These are phyloP conservation scores for Trichothecium roseum DNA, from an alignment of 2,329 filamentous ascomycete genomes.

Conservation along the genomic window DNA sequence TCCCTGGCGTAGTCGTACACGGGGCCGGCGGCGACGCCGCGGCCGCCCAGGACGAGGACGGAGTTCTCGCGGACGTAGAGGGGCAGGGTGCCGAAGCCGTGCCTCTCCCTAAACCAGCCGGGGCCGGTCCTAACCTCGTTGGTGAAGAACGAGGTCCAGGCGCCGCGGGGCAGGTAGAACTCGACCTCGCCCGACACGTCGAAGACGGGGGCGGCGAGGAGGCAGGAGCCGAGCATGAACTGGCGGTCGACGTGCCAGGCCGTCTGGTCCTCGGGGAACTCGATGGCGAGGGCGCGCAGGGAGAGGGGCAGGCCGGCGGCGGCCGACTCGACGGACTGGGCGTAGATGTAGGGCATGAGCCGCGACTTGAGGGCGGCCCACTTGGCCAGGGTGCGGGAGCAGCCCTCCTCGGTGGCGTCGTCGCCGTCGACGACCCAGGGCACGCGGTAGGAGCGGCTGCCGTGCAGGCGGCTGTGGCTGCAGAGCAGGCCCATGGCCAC, in stretches of 20 bases:
- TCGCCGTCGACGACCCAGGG: slow-evolving; percentile 63
- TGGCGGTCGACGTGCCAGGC: slow-evolving; percentile 58
- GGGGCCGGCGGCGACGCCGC: slow-evolving; percentile 24
- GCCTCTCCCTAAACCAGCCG: slow-evolving; percentile 49
- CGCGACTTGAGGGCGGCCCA: slow-evolving; percentile 40
- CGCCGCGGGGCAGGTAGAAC: slow-evolving; percentile 49
- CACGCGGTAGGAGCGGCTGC: slow-evolving; percentile 61
- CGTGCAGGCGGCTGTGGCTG: slow-evolving; percentile 60
- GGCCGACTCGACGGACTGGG: slow-evolving; percentile 29
- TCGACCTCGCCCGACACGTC: slow-evolving; percentile 51
- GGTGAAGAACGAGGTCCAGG: slow-evolving; percentile 38
- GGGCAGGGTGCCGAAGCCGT: slow-evolving; percentile 47
- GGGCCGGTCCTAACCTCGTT: slow-evolving; percentile 38
- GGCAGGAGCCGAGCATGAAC: slow-evolving; percentile 59
- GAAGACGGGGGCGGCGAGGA: slow-evolving; percentile 57
- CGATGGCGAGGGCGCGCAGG: slow-evolving; percentile 55
- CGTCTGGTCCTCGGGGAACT: slow-evolving; percentile 62
- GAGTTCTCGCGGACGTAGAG: slow-evolving; percentile 47
- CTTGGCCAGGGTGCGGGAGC: slow-evolving; percentile 34
- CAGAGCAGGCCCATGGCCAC: slow-evolving; percentile 66
- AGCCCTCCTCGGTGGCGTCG: slow-evolving; percentile 43
- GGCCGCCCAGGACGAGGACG: slow-evolving; percentile 32
- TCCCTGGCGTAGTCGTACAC: slow-evolving; percentile 37
- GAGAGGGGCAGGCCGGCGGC: slow-evolving; percentile 47
- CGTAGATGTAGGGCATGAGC: slow-evolving; percentile 41